Evolutionary conservation across 1,139 yeast species (phyloP), one percentile per base, ranked within the genome.

Genomic region (Candida tetrigidarum): DNA sequence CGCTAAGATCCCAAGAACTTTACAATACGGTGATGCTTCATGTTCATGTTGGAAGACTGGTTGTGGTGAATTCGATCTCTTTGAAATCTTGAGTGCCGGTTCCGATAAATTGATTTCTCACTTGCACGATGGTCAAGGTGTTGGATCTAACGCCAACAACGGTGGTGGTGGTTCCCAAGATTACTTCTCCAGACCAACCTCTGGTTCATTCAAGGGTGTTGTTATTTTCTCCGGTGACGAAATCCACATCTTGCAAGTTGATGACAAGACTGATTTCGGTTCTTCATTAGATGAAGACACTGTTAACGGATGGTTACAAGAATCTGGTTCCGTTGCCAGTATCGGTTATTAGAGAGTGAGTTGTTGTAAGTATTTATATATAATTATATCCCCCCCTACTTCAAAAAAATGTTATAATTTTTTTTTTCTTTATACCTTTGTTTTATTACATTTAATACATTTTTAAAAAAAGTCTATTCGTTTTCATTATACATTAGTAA

Each of bases 121-220:
- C 63, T 71, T 93, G 59, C 99, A 93, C 73, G 82, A 81, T 61
- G 90, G 89, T 60, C 97, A 91, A 77, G 96, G 95, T 59, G 64
- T 74, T 52, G 55, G 67, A 50, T 82, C 83, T 55, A 56, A 75
- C 40, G 51, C 69, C 38, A 55, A 59, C 45, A 56, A 53, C 44
- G 86, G 85, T 63, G 96, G 96, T 62, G 96, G 96, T 66, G 97
- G 96, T 62, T 77, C 96, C 50, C 76, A 83, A 56, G 96, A 91
- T 70, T 91, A 84, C 79, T 89, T 93, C 64, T 62, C 68, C 20
- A 88, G 99, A 78, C 98, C 98, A 60, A 79, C 86, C 41, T 62
- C 73, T 51, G 78, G 83, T 16, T 75, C 96, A 43, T 74, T 92
- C 77, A 90, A 87, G 74, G 97, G 96, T 57, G 98, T 97, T 53